Evolutionary conservation across 176 grass and related monocot species (phyloP).

Genomic region (Paspalum notatum): DNA sequence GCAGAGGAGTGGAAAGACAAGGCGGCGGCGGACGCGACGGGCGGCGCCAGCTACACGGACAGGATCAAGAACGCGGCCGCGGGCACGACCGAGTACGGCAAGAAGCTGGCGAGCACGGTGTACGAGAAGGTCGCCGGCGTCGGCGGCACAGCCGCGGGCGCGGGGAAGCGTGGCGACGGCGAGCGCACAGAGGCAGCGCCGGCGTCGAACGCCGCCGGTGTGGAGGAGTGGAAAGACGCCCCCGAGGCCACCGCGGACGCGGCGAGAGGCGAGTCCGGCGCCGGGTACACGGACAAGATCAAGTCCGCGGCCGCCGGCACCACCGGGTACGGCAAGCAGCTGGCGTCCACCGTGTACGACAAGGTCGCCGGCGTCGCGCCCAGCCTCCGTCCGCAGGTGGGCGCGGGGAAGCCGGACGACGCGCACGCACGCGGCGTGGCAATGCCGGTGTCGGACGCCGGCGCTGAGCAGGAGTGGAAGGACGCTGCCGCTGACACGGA

Average conservation of each 20-base stretch:
- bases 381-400: constrained; percentile 29
- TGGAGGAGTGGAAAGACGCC: no score
- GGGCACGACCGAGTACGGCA: constrained; percentile 53
- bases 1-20: constrained; percentile 37
- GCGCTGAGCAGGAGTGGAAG: not conserved
- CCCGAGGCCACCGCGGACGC: not conserved
- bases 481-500: constrained; percentile 6
- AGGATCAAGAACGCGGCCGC: constrained; percentile 44
- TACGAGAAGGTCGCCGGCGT: constrained; percentile 56
- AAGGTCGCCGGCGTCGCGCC: constrained; percentile 49
- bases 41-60: constrained; percentile 36
- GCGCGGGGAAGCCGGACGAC: not conserved
- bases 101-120: constrained; percentile 47
- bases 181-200: not conserved
- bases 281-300: constrained; percentile 55
- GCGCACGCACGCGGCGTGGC: not conserved
- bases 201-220: constrained; percentile 22
- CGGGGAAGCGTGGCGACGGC: not conserved
- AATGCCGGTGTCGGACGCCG: constrained; percentile 20
- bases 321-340: constrained; percentile 57
- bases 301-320: constrained; percentile 40
- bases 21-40: constrained; percentile 3
- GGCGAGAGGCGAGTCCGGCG: not conserved
- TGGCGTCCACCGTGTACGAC: constrained; percentile 54
- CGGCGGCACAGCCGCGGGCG: not conserved